These are phyloP conservation scores for Lecanicillium sp. DNA, from an alignment of 2,329 filamentous ascomycete genomes.

Conservation along the genomic window DNA sequence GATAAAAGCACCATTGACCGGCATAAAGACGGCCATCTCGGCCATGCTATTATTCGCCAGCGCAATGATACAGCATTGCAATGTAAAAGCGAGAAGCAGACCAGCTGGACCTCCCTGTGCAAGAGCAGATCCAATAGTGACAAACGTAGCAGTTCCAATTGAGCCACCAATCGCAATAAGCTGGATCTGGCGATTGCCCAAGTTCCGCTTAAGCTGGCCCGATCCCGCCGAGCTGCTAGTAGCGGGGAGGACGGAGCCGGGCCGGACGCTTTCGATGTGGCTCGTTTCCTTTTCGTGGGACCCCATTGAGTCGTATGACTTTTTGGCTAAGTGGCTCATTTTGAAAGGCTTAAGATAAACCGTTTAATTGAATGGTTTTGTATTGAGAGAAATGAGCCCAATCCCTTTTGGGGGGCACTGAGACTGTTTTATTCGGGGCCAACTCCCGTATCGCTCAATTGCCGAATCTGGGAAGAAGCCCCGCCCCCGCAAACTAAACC, in stretches of 20 bases:
- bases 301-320: too few species aligned
- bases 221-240: conserved; percentile 50
- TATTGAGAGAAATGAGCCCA: too few species aligned
- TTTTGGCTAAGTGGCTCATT: too few species aligned
- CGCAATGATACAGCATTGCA: conserved; percentile 47
- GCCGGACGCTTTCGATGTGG: too few species aligned
- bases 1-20: conserved; percentile 54
- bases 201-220: conserved; percentile 40
- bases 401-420: too few species aligned
- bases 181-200: conserved; percentile 48
- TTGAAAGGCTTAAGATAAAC: too few species aligned
- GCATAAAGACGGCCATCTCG: conserved; percentile 56
- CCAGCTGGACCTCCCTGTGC: conserved; percentile 32
- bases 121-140: conserved; percentile 50
- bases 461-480: too few species aligned
- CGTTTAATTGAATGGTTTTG: too few species aligned
- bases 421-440: too few species aligned
- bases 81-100: conserved; percentile 48
- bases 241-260: conserved; percentile 23
- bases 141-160: conserved; percentile 50
- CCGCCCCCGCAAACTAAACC: too few species aligned
- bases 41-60: conserved; percentile 57
- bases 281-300: too few species aligned
- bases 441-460: too few species aligned
- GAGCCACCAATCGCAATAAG: conserved; percentile 51